Evolutionary conservation across 768 basidiomycete species (phyloP), one percentile per base, ranked within the genome.

Genomic region (Hortiboletus campestris): DNA sequence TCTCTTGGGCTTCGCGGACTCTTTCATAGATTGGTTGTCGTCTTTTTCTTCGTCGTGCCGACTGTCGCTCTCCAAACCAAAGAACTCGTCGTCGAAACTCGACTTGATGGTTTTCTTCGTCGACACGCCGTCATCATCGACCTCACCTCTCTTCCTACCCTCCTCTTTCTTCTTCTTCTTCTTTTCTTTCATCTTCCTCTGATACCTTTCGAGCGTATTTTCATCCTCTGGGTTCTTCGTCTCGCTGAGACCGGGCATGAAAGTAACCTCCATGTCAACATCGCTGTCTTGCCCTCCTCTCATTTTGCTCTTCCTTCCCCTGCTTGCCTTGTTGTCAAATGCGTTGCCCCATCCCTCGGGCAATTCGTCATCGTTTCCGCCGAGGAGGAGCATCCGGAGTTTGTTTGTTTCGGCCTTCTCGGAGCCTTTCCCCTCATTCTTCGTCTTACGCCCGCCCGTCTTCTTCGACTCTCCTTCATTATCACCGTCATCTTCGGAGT

Each of bases 201-300:
- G 87, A 72, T 99, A 99, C 64, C 75, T 85, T 66, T 95, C 93
- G 34, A 98, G 72, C 2, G 93, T 91, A 6, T 90, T 98, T 75
- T 96, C 88, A n/a, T 91, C 82, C 49, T 79, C 78, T 16, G 76
- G 76, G 19, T 69, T 76, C 61, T 77, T 80, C 58, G 71, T 68
- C 46, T 77, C 82, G 54, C 78, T 85, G 38, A 98, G 75, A 6
- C 87, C 96, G 2, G 97, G 92, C 16, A 83, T 86, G 71, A 99
- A 98, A 0, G 96, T 98, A 65, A 99, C 89, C 74, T 98, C 88
- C 90, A 99, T 90, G 54, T 94, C 92, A 10, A 86, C 80, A 61
- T 87, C 84, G 42, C 72, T 49, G 4, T 56, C 58, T 10, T 58
- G 77, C 39, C 72, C 75, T 19, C 67, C 51, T 19, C 35, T 41